Percentiles rank a stretch among this genome's conserved stretches.
phyloP scores from a whole-genome alignment of 768 basidiomycete species.

The Chalciporus pseudorubinellus region DNA sequence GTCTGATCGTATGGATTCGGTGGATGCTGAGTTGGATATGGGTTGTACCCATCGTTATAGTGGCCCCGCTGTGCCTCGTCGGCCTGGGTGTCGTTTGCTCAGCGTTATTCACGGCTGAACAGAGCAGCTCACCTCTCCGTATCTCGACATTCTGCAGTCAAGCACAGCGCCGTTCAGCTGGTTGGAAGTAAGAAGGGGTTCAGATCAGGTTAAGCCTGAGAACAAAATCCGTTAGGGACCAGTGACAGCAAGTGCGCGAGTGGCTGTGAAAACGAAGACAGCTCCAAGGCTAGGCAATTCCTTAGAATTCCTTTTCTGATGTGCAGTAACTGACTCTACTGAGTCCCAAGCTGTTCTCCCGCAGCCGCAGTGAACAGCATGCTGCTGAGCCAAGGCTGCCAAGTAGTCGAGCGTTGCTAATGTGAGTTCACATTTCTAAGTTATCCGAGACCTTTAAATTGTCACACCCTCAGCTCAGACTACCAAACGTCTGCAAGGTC shows the following conservation, averaged over 20 bases:
- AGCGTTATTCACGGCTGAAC: neutral
- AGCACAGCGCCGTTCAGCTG: neutral
- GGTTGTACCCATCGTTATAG: slow-evolving; percentile 67
- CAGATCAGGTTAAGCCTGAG: too few relatives aligned
- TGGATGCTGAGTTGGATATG: slow-evolving; percentile 40
- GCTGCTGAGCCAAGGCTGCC: neutral
- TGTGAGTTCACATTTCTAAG: neutral
- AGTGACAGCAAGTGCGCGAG: too few relatives aligned
- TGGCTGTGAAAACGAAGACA: slow-evolving; percentile 9
- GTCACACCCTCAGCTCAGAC: too few relatives aligned
- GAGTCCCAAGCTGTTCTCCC: neutral
- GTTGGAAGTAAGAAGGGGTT: neutral
- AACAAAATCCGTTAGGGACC: too few relatives aligned
- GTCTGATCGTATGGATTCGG: slow-evolving; percentile 42
- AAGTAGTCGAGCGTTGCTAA: neutral
- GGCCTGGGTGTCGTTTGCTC: slow-evolving; percentile 37
- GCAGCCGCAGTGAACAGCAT: slow-evolving; percentile 12
- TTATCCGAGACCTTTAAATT: too few relatives aligned
- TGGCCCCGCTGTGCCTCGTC: slow-evolving; percentile 62
- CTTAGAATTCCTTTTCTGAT: too few relatives aligned
- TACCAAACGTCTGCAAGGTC: too few relatives aligned
- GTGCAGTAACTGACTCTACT: neutral
- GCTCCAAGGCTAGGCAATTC: too few relatives aligned
- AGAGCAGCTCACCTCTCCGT: slow-evolving; percentile 35
- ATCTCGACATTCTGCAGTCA: slow-evolving; percentile 37